Evolutionary conservation across 2,329 filamentous ascomycete species (phyloP), one percentile per base, ranked within the genome.

Genomic region (Curvularia sp.): DNA sequence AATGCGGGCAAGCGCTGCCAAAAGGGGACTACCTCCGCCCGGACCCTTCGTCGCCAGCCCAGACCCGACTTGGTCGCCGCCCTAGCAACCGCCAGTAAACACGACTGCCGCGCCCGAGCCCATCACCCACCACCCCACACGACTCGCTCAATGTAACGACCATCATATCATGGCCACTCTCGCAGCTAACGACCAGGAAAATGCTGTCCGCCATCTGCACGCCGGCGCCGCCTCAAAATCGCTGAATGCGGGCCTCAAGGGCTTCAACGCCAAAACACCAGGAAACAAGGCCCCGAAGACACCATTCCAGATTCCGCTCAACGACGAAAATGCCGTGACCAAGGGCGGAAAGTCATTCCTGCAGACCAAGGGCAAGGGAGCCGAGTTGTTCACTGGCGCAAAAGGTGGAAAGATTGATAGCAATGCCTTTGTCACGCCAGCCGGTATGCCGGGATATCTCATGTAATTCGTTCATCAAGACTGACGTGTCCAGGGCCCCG

Each of bases 121-220:
- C 8, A 31, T 42, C 38, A 26, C 9, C 9, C 62, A 41, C 51
- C 50, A 12, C 58, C 24, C 33, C 55, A 46, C 57, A 56, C 57
- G 53, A 60, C 47, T 67, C 67, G 63, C 69, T 67, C 71, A 64
- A 75, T 75, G 70, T 73, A 65, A 74, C 68, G 3, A 57, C 62
- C 57, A 55, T 55, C 63, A 75, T 75, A 55, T 55, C 63, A 75
- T 75, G 68, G 69, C 96, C 93, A 92, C 83, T 92, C 74, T 90
- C 91, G 60, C 84, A 89, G 73, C 77, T 75, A 86, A 88, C 69
- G 91, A 97, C 78, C 92, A 97, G 80, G 93, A 97, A 79, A 97
- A 97, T 78, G 80, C 92, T 76, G 86, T 92, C 70, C 88, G 92
- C 75, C 85, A 84, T 65, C 90, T 90, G 75, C 91, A 93, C 74